These are phyloP conservation scores for Polyplosphaeria fusca DNA, from an alignment of 495 filamentous ascomycete genomes.

Conservation along the genomic window DNA sequence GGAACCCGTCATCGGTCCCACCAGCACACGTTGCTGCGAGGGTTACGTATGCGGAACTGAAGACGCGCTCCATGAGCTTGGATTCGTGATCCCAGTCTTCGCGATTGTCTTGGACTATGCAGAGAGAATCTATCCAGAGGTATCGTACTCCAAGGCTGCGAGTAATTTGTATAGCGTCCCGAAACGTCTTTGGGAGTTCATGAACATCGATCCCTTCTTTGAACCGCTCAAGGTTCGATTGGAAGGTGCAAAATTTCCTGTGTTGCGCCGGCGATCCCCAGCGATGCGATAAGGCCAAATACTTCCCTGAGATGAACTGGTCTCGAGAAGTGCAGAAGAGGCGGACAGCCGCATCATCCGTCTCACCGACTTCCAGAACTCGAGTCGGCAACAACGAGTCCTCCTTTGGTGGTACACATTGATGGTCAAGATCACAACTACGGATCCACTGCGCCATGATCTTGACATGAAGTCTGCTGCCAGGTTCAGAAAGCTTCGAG, in stretches of 20 bases:
- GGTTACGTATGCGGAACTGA: conserved; percentile 5
- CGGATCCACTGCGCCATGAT: conserved; percentile 19
- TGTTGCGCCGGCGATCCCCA: conserved; percentile 2
- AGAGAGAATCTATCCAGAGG: conserved; percentile 8
- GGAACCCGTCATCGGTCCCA: conserved; percentile 5
- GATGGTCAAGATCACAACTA: conserved; percentile 21
- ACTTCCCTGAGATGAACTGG: background rate
- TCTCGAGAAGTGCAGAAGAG: background rate
- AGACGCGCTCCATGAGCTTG: conserved; percentile 10
- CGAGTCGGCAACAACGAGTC: conserved; percentile 27
- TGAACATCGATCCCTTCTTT: background rate
- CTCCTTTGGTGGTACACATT: background rate
- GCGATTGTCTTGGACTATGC: conserved; percentile 2
- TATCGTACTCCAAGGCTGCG: background rate
- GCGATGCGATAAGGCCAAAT: conserved; percentile 17
- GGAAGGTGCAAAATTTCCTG: conserved; percentile 3
- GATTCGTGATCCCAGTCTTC: conserved; percentile 13
- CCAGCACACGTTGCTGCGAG: conserved; percentile 9
- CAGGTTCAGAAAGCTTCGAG: background rate
- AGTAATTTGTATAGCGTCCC: conserved; percentile 6
- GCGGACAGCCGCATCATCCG: background rate
- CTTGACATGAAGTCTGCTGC: background rate
- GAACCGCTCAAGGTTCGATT: background rate
- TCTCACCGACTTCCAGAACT: conserved; percentile 35
- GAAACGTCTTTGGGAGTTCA: conserved; percentile 19